phyloP scores from a whole-genome alignment of 768 basidiomycete genomes.

The Tephrocybe sp. region DNA sequence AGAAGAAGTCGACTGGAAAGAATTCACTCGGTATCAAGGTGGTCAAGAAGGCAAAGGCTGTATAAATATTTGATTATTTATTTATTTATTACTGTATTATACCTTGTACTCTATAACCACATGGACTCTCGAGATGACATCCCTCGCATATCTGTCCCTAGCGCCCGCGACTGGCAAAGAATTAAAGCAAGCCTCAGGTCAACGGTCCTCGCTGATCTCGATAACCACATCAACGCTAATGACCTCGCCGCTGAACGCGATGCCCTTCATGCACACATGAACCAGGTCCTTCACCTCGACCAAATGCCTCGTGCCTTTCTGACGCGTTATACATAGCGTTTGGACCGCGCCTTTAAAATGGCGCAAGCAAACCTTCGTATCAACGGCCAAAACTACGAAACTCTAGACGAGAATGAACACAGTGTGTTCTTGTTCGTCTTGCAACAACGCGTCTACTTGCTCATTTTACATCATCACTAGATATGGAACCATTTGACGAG shows the following conservation, averaged over 20 bases:
- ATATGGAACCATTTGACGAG: slow-evolving; percentile 83
- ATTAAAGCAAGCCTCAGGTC: slow-evolving; percentile 52
- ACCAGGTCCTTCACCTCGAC: slow-evolving; percentile 37
- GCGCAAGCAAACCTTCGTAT: slow-evolving; percentile 73
- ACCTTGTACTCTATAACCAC: slow-evolving; percentile 1
- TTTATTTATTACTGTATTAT: too few relatives aligned
- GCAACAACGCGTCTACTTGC: neutral
- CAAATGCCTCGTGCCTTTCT: slow-evolving; percentile 2
- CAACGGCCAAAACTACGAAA: slow-evolving; percentile 75
- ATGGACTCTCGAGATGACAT: slow-evolving; percentile 44
- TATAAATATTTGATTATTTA: slow-evolving; percentile 9
- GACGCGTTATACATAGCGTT: slow-evolving; percentile 40
- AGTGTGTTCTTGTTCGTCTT: too few relatives aligned
- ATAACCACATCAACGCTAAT: slow-evolving; percentile 41
- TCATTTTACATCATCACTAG: slow-evolving; percentile 28
- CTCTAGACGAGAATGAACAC: slow-evolving; percentile 52
- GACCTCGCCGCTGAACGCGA: slow-evolving; percentile 43
- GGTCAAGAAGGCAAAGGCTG: slow-evolving; percentile 45
- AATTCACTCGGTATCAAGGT: slow-evolving; percentile 74
- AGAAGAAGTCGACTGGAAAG: slow-evolving; percentile 65
- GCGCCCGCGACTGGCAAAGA: slow-evolving; percentile 63
- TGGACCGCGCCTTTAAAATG: slow-evolving; percentile 59
- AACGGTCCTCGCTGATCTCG: slow-evolving; percentile 43
- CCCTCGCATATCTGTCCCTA: slow-evolving; percentile 59
- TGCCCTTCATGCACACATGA: slow-evolving; percentile 45